Evolutionary conservation across 768 basidiomycete species (phyloP).

Genomic region (Mrakia gelida): DNA sequence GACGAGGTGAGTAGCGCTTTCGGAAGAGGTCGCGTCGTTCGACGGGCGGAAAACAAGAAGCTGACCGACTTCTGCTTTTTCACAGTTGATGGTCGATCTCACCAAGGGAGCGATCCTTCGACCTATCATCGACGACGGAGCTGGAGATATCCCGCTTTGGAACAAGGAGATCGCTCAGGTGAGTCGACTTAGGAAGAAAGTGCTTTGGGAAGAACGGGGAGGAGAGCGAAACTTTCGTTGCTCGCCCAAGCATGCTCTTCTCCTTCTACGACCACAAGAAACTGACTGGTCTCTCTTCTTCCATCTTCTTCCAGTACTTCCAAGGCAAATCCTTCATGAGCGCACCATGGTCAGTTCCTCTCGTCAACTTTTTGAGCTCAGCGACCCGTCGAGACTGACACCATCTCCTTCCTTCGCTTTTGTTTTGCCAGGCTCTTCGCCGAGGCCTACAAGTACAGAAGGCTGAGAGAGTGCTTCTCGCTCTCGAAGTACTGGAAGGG

Average conservation of each 20-base stretch:
- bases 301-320: conserved; percentile 57
- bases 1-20: conserved; percentile 48
- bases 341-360: conserved; percentile 61
- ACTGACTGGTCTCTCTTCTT: too few relatives aligned
- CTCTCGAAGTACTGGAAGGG: conserved; percentile 69
- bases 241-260: too few relatives aligned
- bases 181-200: too few relatives aligned
- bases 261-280: too few relatives aligned
- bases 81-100: conserved; percentile 70
- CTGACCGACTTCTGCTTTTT: too few relatives aligned
- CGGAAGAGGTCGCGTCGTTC: too few relatives aligned
- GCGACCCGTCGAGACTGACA: neutral
- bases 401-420: neutral
- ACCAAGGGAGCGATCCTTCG: conserved; percentile 66
- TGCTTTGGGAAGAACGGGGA: too few relatives aligned
- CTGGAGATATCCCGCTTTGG: conserved; percentile 90
- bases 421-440: conserved; percentile 64
- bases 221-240: too few relatives aligned
- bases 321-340: conserved; percentile 93
- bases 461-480: conserved; percentile 85
- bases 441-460: conserved; percentile 59
- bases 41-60: too few relatives aligned
- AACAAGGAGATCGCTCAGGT: conserved; percentile 81
- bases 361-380: neutral
- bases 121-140: conserved; percentile 83